Base-by-base conservation (phyloP, 345 rosid species). In the Citrus unshiu region DNA sequence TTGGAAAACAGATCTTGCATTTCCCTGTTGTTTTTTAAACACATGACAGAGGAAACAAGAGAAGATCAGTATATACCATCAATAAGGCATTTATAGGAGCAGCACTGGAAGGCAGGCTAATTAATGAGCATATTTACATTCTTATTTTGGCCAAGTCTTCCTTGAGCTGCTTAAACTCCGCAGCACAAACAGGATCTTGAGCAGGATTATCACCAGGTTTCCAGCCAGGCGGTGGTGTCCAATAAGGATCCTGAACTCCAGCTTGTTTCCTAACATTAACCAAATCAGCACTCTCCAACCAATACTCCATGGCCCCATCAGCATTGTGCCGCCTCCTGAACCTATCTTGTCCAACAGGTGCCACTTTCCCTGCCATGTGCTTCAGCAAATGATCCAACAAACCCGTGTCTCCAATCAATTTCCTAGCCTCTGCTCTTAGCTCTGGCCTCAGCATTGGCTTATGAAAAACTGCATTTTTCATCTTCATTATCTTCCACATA, bases 211-310 rank as follows among this genome's bases (percentile, higher is more conserved):
- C 99, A 67, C 99, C 98, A 54, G 84, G 89, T 66, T 84, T 87
- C 99, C 99, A 97, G 14, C 99, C 98, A 37, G 93, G 90, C 9
- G 98, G 95, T 34, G 99, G 99, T 57, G 86, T 92, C 98, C 97
- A 94, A 81, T 92, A 93, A 77, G 98, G 97, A 82, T 97, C 98
- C 68, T 88, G 79, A 18, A 97, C 91, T 43, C 98, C 98, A 57
- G 93, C 98, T 69, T 90, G 87, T 82, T 83, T 88, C 85, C 98
- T 91, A 40, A 94, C 58, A 34, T 88, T 85, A 74, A 86, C 79
- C 84, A 97, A 81, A 75, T 93, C 88, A 73, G 98, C 90, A 32
- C 87, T 88, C 88, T 97, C 98, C 78, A 94, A 64, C 97, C 98
- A 97, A 75, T 97, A 94, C 87, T 94, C 98, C 98, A 97, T 93